phyloP scores from a whole-genome alignment of 768 basidiomycete genomes.

The Coprinopsis sp. region DNA sequence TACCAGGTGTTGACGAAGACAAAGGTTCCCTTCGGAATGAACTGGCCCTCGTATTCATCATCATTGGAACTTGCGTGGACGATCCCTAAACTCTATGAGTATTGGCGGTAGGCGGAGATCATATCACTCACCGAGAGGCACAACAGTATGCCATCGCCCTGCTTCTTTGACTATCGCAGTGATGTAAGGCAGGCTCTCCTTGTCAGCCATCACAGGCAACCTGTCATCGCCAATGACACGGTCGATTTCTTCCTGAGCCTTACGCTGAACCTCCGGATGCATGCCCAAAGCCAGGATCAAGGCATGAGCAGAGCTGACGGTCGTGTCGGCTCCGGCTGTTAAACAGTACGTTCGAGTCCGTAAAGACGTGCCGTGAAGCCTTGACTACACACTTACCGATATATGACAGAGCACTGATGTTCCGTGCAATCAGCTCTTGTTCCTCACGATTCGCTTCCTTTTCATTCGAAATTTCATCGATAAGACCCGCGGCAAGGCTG shows the following conservation, averaged over 20 bases:
- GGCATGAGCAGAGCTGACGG: neutral
- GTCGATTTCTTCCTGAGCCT: constrained; percentile 13
- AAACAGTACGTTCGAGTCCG: no score
- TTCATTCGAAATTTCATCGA: neutral
- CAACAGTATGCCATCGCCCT: constrained; percentile 6
- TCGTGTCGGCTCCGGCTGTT: neutral
- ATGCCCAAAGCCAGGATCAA: constrained; percentile 10
- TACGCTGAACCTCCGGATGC: constrained; percentile 9
- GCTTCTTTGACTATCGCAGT: constrained; percentile 10
- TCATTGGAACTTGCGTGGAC: constrained; percentile 16
- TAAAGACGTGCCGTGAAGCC: no score
- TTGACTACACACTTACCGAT: no score
- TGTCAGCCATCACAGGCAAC: constrained; percentile 7
- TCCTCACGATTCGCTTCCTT: neutral
- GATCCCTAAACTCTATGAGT: constrained; percentile 7
- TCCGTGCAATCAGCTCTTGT: neutral
- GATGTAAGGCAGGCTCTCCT: constrained; percentile 7
- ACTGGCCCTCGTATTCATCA: constrained; percentile 32
- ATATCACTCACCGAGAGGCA: constrained; percentile 2
- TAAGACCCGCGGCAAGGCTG: neutral
- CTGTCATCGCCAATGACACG: constrained; percentile 9
- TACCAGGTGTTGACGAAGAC: constrained; percentile 21
- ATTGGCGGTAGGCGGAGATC: neutral
- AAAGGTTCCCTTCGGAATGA: constrained; percentile 30
- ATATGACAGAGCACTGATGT: neutral